phyloP scores from a whole-genome alignment of 306 rosid species.

The Morella rubra region DNA sequence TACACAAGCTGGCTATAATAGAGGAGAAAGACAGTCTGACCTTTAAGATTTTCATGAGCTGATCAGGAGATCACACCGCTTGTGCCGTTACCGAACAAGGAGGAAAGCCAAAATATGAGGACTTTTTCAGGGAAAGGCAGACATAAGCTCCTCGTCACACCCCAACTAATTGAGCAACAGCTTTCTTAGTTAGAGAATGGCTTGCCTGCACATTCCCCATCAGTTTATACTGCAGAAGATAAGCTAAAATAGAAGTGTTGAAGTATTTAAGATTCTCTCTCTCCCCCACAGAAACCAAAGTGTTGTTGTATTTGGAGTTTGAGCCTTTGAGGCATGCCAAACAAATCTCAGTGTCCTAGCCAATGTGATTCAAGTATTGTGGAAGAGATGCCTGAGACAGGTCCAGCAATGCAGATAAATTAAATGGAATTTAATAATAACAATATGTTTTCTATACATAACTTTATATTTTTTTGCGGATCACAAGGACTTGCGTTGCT shows the following conservation, averaged over 20 bases:
- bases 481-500: conserved; percentile 52
- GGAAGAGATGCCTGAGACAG: conserved; percentile 78
- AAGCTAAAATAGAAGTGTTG: conserved; percentile 28
- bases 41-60: conserved; percentile 28
- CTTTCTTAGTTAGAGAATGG: conserved; percentile 33
- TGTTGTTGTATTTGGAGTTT: conserved; percentile 50
- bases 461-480: conserved; percentile 44
- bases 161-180: conserved; percentile 30
- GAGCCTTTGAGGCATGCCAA: conserved; percentile 84
- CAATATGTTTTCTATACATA: not conserved
- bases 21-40: conserved; percentile 32
- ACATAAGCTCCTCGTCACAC: conserved; percentile 10
- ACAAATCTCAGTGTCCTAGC: conserved; percentile 83
- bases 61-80: conserved; percentile 17
- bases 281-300: conserved; percentile 58
- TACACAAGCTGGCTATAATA: conserved; percentile 8
- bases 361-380: conserved; percentile 84
- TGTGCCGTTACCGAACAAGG: conserved; percentile 25
- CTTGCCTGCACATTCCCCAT: conserved; percentile 70
- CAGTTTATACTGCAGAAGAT: conserved; percentile 43
- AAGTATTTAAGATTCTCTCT: conserved; percentile 59
- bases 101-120: conserved; percentile 20
- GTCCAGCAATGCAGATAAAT: conserved; percentile 62
- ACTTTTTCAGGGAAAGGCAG: conserved; percentile 27
- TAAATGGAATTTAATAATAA: conserved; percentile 32